Evolutionary conservation across 495 filamentous ascomycete species (phyloP), one percentile per base, ranked within the genome.

Genomic region (Xylaria nigripes): DNA sequence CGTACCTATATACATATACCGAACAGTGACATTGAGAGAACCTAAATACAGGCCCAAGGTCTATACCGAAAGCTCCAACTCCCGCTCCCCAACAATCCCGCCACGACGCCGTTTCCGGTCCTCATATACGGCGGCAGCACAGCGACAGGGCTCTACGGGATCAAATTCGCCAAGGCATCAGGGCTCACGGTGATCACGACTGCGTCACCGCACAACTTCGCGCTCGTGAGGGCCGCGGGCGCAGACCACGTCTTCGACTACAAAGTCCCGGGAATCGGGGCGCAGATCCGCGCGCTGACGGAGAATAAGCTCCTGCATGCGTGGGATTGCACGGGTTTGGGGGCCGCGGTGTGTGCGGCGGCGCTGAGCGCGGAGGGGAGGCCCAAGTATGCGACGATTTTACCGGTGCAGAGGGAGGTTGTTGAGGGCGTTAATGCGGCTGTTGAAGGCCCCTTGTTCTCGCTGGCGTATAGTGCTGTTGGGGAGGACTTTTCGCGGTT

Each of bases 91-190:
- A 67, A 54, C 25, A 27, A 58, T n/a, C 68, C 75, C 0, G 19
- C 58, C 10, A 29, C 59, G 8, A 56, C 55, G 4, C 51, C 66
- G 1, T 48, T 48, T 40, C 57, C 63, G 0, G 63, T 80, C 30
- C 59, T 81, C 18, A 71, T 81, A 55, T 76, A 77, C 65, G 78
- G 76, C 54, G 78, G 76, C 38, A 69, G 71, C 54, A 75, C 73
- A 0, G 71, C 72, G 6, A 76, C 75, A 0, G 77, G 78, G 15
- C 56, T 75, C 19, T 70, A 68, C 24, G 75, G 69, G 7, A 67
- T 79, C 46, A 74, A 79, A 59, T 72, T 65, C 60, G 70, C 76
- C 24, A 68, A 65, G 49, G 60, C 64, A 16, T 78, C 76, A 6
- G 76, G 76, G 2, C 72, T 71, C 45, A 60, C 57, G 7, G 73